A percentile compares a stretch with the other conserved stretches of the same genome.
Conservation (phyloP, 306 rosid genomes). For the Begonia peltatifolia region DNA sequence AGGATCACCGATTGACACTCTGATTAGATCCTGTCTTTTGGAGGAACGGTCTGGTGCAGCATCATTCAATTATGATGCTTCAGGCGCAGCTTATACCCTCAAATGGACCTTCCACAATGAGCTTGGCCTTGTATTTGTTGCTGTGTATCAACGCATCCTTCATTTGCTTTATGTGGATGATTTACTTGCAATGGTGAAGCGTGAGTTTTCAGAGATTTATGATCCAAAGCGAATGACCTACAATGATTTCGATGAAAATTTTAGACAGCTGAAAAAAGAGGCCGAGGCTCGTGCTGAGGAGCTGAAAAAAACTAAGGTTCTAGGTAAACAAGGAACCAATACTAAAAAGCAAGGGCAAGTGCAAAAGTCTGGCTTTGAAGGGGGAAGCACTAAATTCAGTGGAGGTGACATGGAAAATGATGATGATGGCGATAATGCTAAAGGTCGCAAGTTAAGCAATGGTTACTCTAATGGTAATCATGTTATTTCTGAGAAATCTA, state of each 20-base stretch:
- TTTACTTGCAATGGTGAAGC: slow-evolving; percentile 63
- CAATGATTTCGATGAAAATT: slow-evolving; percentile 68
- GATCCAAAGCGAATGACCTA: slow-evolving; percentile 44
- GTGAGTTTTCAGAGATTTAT: slow-evolving; percentile 49
- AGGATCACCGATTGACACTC: slow-evolving; percentile 84
- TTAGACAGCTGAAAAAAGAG: slow-evolving; percentile 63
- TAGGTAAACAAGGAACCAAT: slow-evolving; percentile 35
- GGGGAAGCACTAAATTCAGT: slow-evolving; percentile 39
- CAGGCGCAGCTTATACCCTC: slow-evolving; percentile 81
- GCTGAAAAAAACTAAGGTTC: slow-evolving; percentile 52
- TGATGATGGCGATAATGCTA: slow-evolving; percentile 28
- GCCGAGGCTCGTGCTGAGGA: slow-evolving; percentile 88
- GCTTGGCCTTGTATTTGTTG: slow-evolving; percentile 81
- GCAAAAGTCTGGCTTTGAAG: slow-evolving; percentile 44
- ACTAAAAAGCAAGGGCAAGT: slow-evolving; percentile 51
- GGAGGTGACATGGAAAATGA: slow-evolving; percentile 31
- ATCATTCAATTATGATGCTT: slow-evolving; percentile 60
- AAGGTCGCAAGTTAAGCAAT: slow-evolving; percentile 47
- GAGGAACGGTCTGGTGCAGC: slow-evolving; percentile 90
- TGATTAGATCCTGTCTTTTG: slow-evolving; percentile 84
- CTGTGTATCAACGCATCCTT: slow-evolving; percentile 78
- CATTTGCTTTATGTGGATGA: slow-evolving; percentile 79
- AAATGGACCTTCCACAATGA: slow-evolving; percentile 94
- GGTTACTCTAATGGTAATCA: slow-evolving; percentile 43
- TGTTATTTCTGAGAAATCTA: slow-evolving; percentile 35